Evolutionary conservation across 2,329 filamentous ascomycete genomes (phyloP).

Genomic region (Fusarium udum): DNA sequence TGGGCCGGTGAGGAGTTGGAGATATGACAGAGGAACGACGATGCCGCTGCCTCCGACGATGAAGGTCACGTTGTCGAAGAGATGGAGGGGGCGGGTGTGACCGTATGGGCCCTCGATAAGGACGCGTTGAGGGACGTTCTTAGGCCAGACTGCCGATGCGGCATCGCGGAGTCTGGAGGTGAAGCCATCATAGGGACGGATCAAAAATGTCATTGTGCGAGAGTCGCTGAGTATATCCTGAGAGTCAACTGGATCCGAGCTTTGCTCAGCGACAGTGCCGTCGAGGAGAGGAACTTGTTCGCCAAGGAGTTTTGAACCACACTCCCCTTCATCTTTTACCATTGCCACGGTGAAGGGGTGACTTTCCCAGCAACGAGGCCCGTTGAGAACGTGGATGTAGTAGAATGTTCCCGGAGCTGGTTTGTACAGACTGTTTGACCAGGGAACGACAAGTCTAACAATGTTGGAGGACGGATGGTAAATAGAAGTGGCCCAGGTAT

Average conservation of each 20-base stretch:
- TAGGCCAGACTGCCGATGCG: conserved; percentile 41
- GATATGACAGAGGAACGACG: conserved; percentile 54
- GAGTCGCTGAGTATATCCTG: not conserved
- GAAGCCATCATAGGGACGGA: conserved; percentile 58
- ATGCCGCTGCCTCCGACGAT: conserved; percentile 58
- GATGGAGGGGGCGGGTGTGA: conserved; percentile 49
- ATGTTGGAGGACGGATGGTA: conserved; percentile 54
- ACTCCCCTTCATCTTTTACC: conserved; percentile 29
- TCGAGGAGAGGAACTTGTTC: conserved; percentile 50
- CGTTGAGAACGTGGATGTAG: conserved; percentile 55
- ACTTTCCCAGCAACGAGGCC: conserved; percentile 56
- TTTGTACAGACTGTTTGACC: conserved; percentile 46
- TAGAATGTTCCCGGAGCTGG: conserved; percentile 56
- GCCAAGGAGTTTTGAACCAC: conserved; percentile 32
- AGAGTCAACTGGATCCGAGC: not conserved
- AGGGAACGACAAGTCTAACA: conserved; percentile 52
- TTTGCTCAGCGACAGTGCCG: not conserved
- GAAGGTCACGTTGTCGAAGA: conserved; percentile 54
- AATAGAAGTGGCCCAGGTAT: conserved; percentile 46
- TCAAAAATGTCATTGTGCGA: conserved; percentile 53
- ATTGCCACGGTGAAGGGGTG: conserved; percentile 60
- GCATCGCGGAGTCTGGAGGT: conserved; percentile 50
- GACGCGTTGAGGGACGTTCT: conserved; percentile 45
- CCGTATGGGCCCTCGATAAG: conserved; percentile 59
- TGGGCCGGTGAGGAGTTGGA: conserved; percentile 41